Conservation (phyloP, 2,329 filamentous ascomycete species). For the Didymella sp. region DNA sequence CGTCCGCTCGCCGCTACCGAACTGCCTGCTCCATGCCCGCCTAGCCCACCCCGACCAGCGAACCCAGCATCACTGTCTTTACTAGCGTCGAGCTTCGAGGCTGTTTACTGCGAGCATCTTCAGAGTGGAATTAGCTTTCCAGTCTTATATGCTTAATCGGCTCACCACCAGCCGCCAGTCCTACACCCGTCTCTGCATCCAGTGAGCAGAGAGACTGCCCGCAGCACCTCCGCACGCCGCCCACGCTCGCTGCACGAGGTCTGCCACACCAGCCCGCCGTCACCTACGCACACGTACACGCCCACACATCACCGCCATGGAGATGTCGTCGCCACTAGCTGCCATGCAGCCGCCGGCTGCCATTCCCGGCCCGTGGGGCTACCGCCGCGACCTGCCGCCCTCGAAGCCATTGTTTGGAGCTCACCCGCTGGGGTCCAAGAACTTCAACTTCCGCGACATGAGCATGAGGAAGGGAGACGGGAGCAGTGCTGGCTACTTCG, state of each 20-base stretch:
- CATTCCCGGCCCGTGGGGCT: conserved; percentile 69
- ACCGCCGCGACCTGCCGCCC: conserved; percentile 61
- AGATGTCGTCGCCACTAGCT: conserved; percentile 91
- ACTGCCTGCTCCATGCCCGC: conserved; percentile 26
- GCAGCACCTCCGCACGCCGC: conserved; percentile 23
- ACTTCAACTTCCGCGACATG: conserved; percentile 78
- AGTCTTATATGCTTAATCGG: conserved; percentile 50
- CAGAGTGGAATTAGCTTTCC: conserved; percentile 52
- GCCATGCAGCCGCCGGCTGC: conserved; percentile 78
- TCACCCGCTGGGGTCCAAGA: conserved; percentile 66
- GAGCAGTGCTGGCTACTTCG: conserved; percentile 74
- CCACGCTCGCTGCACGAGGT: conserved; percentile 33
- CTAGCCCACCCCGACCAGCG: conserved; percentile 25
- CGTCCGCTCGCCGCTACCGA: conserved; percentile 29
- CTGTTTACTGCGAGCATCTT: conserved; percentile 45
- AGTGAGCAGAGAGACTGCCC: conserved; percentile 26
- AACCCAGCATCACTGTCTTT: conserved; percentile 15
- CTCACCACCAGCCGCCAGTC: conserved; percentile 26
- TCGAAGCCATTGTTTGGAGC: conserved; percentile 62
- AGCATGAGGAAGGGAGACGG: conserved; percentile 72
- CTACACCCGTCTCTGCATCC: conserved; percentile 29
- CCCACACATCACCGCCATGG: conserved; percentile 81
- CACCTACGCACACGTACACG: conserved; percentile 1
- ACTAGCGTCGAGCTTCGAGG: conserved; percentile 22
- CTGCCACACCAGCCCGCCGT: conserved; percentile 5